Conservation (phyloP, 208 protist genomes). For the Acanthamoeba triangularis region DNA sequence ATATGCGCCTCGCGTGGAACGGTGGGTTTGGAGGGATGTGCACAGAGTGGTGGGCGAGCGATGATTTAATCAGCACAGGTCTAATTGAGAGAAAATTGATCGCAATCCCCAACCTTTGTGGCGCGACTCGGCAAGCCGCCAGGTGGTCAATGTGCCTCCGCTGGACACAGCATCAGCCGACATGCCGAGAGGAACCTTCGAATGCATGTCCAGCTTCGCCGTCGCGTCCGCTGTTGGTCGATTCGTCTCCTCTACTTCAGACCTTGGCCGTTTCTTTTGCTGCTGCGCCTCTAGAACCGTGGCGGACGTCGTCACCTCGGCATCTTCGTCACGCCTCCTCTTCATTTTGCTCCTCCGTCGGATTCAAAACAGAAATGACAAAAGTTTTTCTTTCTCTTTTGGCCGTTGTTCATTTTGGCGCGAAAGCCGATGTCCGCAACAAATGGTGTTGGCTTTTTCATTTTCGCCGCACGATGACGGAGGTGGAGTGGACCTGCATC, state of each 20-base stretch:
- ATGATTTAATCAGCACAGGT: conserved; percentile 14
- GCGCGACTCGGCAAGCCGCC: background rate
- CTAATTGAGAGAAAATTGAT: conserved; percentile 46
- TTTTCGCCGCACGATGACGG: conserved; percentile 8
- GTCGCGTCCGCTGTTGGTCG: background rate
- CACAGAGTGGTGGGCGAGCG: background rate
- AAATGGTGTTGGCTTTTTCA: background rate
- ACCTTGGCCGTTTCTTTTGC: background rate
- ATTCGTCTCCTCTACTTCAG: background rate
- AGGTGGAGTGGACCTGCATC: conserved; percentile 6
- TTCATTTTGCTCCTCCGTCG: background rate
- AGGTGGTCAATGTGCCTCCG: background rate
- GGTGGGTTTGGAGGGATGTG: too few species aligned
- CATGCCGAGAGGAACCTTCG: background rate
- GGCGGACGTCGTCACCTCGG: background rate
- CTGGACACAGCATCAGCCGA: background rate
- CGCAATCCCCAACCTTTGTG: conserved; percentile 45
- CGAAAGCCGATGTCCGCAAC: background rate
- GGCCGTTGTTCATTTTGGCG: background rate
- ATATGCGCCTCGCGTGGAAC: too few species aligned
- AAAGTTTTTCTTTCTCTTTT: background rate
- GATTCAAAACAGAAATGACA: background rate
- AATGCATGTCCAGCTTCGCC: background rate
- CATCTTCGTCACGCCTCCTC: conserved; percentile 7
- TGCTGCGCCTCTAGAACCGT: background rate